phyloP scores from a whole-genome alignment of 176 grass and related monocot species.

The Bothriochloa decipiens region DNA sequence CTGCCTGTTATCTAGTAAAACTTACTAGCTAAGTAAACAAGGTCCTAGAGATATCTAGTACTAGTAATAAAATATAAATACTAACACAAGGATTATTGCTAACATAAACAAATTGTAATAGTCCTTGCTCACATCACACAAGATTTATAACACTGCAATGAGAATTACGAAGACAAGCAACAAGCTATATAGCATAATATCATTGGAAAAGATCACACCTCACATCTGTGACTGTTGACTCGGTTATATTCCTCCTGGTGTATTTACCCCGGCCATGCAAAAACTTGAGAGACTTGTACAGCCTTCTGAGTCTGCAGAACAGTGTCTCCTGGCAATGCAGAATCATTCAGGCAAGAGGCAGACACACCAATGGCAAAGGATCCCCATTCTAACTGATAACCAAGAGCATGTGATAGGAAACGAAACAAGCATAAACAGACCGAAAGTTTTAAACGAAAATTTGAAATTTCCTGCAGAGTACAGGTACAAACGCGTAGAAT shows the following conservation, averaged over 20 bases:
- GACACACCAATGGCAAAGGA: background rate
- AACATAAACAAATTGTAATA: background rate
- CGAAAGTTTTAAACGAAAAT: background rate
- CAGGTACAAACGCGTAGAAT: background rate
- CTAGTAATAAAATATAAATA: too few species aligned
- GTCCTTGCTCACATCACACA: background rate
- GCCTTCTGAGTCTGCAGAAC: constrained; percentile 79
- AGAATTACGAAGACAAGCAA: background rate
- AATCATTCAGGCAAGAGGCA: constrained; percentile 40
- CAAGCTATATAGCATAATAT: constrained; percentile 5
- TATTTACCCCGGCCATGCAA: constrained; percentile 93
- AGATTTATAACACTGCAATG: background rate
- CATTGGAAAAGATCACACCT: constrained; percentile 57
- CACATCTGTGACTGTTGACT: constrained; percentile 85
- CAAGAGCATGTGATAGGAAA: constrained; percentile 8
- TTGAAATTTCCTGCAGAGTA: background rate
- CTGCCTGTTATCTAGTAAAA: too few species aligned
- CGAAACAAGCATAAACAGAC: background rate
- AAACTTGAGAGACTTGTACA: constrained; percentile 96
- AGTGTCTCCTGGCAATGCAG: constrained; percentile 76
- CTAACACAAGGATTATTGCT: too few species aligned
- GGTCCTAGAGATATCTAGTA: too few species aligned
- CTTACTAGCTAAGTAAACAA: too few species aligned
- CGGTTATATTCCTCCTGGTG: constrained; percentile 71
- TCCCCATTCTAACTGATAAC: background rate